Base-by-base conservation (phyloP, 257 asterid species). In the Paraleonurus japonicus region DNA sequence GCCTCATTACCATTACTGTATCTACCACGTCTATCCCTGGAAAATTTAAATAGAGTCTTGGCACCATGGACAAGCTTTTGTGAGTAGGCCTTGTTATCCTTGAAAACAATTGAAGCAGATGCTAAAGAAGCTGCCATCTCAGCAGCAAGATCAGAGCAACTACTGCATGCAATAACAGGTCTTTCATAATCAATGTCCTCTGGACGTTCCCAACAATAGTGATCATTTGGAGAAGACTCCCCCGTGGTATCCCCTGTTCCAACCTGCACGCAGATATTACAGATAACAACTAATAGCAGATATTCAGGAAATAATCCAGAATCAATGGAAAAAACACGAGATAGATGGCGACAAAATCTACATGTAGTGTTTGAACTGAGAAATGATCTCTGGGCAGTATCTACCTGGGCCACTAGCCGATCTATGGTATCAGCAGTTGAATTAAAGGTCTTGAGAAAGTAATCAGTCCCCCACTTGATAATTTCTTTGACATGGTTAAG, bases 381-480 rank as follows among this genome's bases (percentile, higher is more conserved):
- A 54, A 24, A 57, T 6, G n/a, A 57, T 57, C 63, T 11, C 7
- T 24, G 13, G 5, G 2, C 11, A 26, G 63, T 24, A 24, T 26
- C 15, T 24, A 57, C 63, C 63, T 57, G 63, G 63, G 63, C 10
- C 63, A 57, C 63, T 22, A 57, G 17, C 26, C 4, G 63, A 26
- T 57, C 63, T 57, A 57, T 57, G 0, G 63, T 57, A 57, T 57
- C 63, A 24, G 63, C 63, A 26, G 63, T 24, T 26, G 63, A 57
- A 57, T 57, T 57, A 6, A 57, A 57, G 19, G 63, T 57, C 63
- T 57, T 57, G 37, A 57, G 63, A 20, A 57, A 57, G 63, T 57
- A 57, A 57, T 57, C 63, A 57, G 63, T 57, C 37, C 63, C 63
- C 63, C 63, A 57, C 63, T 26, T 57, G 63, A 57, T 57, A 12